These are phyloP conservation scores for Mortierella sp. DNA, from an alignment of 371 early-diverging fungal genomes.

Conservation along the genomic window DNA sequence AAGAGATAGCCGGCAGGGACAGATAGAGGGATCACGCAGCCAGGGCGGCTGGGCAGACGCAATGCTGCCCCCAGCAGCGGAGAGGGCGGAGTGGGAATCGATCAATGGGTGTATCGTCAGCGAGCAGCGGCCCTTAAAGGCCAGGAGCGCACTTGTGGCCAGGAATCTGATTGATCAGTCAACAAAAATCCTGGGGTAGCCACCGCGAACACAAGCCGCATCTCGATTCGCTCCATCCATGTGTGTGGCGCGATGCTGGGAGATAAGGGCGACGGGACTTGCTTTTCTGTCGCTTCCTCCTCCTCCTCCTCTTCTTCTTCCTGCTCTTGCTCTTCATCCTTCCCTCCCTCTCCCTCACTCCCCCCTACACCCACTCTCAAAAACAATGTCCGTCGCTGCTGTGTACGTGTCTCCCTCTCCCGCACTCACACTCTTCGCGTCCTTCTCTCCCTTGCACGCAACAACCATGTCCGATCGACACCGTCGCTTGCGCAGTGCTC, in stretches of 20 bases:
- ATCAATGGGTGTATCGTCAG: no score
- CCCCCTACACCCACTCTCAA: not conserved
- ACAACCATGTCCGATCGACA: not conserved
- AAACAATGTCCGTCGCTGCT: slow-evolving; percentile 29
- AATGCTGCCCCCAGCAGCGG: no score
- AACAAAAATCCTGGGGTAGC: no score
- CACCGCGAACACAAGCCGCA: no score
- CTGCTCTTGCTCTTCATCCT: not conserved
- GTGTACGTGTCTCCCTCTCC: slow-evolving; percentile 31
- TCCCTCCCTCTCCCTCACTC: not conserved
- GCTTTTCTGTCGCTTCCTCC: not conserved
- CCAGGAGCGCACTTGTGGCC: no score
- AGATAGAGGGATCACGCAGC: no score
- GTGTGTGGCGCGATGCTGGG: not conserved
- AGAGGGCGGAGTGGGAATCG: not conserved
- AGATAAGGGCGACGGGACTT: not conserved
- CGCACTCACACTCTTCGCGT: not conserved
- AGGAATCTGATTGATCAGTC: no score
- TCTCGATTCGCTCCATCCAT: not conserved
- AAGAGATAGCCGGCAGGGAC: not conserved
- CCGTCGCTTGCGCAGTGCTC: not conserved
- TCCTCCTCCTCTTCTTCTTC: not conserved
- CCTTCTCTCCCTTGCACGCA: not conserved
- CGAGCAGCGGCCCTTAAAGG: no score
- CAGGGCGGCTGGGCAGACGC: no score